Conservation (phyloP, 2,329 filamentous ascomycete genomes). For the Hypoxylon sp. region DNA sequence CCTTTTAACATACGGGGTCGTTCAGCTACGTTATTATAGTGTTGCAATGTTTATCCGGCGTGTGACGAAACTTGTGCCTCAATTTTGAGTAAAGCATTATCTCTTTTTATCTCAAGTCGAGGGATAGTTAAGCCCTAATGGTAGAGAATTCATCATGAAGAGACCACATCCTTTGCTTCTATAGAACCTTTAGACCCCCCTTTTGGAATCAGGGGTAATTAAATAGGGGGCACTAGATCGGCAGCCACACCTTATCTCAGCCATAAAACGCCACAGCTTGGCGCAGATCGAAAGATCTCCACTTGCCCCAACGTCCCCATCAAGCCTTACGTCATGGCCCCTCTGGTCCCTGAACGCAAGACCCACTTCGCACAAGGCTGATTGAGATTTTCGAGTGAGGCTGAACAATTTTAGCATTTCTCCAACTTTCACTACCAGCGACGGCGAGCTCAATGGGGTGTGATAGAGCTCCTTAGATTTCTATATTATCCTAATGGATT, state of each 20-base stretch:
- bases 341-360: constrained; percentile 25
- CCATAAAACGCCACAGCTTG: constrained; percentile 33
- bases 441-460: constrained; percentile 24
- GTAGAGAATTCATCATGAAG: not conserved
- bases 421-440: constrained; percentile 8
- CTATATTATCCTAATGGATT: constrained; percentile 2
- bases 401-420: constrained; percentile 23
- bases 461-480: not conserved
- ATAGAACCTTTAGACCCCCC: not conserved
- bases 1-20: too few relatives aligned
- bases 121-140: not conserved
- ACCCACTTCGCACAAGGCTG: constrained; percentile 35
- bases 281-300: constrained; percentile 8
- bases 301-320: constrained; percentile 8
- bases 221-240: not conserved
- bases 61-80: too few relatives aligned
- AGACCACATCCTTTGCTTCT: not conserved
- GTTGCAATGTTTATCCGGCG: too few relatives aligned
- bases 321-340: constrained; percentile 35
- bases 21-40: too few relatives aligned
- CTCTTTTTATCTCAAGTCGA: too few relatives aligned
- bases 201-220: not conserved
- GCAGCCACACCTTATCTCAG: constrained; percentile 14
- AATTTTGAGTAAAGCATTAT: too few relatives aligned
- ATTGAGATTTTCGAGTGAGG: constrained; percentile 24